Evolutionary conservation across 306 rosid genomes (phyloP), one percentile per base, ranked within the genome.

Genomic region (Medicago ruthenica): DNA sequence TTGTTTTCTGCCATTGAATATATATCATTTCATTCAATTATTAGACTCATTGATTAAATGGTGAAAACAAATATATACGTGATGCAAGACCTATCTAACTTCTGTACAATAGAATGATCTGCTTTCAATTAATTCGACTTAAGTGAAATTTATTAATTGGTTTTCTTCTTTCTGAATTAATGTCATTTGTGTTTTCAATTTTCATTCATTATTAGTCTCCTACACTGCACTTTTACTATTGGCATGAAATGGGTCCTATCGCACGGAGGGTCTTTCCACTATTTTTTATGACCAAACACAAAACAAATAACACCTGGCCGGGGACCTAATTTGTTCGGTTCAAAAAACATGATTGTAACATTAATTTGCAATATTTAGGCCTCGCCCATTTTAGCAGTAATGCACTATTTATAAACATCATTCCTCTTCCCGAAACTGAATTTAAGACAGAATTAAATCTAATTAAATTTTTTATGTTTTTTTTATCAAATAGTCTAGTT

Each of bases 231-330:
- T 11, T n/a, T 58, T 58, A 58, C 9, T 24, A 22, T 4, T 22
- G 37, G 9, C 64, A 22, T 5, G 64, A 22, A 22, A 22, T 58
- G 37, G 64, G 36, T 20, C 62, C 9, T 57, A 57, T 57, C 7
- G 15, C 15, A 57, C 4, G 62, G 62, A 55, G 36, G 15, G 64
- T 22, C 64, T n/a, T 58, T 58, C 64, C 64, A 58, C 64, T 22
- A 58, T 58, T 12, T 21, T 21, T 24, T 5, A 24, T 58, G 37
- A 22, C 36, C 64, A 11, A 22, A 22, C 64, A 58, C 16, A 5
- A 22, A 54, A 51, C 62, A 21, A 22, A 57, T 21, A 16, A 57
- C 37, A 51, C 58, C 22, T 16, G 58, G 58, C 22, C 21, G 11
- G 4, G 58, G 58, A 51, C 22, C 57, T 50, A 50, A 50, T 50